Evolutionary conservation across 2,329 filamentous ascomycete genomes (phyloP), one percentile per base, ranked within the genome.

Genomic region (Pseudocercospora vitis): DNA sequence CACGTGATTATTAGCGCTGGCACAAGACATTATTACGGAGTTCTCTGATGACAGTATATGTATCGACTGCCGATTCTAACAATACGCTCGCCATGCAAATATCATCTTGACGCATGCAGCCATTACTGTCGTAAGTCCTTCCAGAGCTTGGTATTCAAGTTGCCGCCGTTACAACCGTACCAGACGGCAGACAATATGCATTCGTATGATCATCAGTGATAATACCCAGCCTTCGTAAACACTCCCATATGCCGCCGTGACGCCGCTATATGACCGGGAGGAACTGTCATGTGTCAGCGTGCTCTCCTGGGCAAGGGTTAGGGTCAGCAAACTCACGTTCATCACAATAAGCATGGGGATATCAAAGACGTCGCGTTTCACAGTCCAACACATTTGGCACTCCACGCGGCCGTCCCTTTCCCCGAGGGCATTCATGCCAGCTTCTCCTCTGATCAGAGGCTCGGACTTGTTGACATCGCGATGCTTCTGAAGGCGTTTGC

Each of bases 321-420:
- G 18, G 14, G 18, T 31, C 7, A 45, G 39, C 37, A 40, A 23
- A 86, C 91, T 86, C 72, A 96, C 94, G 76, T 96, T 96, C 78
- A 97, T 92, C 68, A 96, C 89, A 72, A 97, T 95, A 76, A 97
- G 80, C 90, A 96, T 96, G 18, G 94, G 94, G 72, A 97, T 96
- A 75, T 97, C 92, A 75, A 97, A 97, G 33, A 94, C 89, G 72
- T 99, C 94, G 59, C 92, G 81, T 76, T 96, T 96, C 58, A 97
- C 91, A 59, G 89, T 92, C 91, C 92, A 97, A 76, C 89, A 95
- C 74, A 95, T 96, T 65, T 88, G 91, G 76, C 91, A 96, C 69
- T 95, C 89, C 53, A 97, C 88, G 73, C 94, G 91, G 50, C 91
- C 92, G 66, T 95, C 91, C 68, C 84, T 87, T 67, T 89, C 78